Evolutionary conservation across 495 filamentous ascomycete genomes (phyloP), one percentile per base, ranked within the genome.

Genomic region (Penicillium angulare): DNA sequence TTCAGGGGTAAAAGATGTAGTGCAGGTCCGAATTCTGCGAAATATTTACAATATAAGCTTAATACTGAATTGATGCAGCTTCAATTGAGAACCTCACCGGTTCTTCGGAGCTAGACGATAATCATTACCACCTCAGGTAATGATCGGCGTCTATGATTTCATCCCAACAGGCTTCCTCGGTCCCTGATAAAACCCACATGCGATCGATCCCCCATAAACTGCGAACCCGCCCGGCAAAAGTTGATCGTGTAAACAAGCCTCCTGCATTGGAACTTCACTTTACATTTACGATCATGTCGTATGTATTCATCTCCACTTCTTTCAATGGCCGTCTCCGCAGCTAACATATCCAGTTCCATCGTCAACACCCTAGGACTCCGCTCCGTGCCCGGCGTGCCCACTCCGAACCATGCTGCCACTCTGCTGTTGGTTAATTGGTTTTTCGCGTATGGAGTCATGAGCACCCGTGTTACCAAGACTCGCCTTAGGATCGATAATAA

Each of bases 401-500:
- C 55, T 15, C 51, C 63, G 18, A 78, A 74, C 54, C 57, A 71
- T 45, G 73, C 68, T 1, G 59, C 71, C 0, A 50, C 47, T 36
- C 72, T 76, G 27, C 57, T 81, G 1, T 45, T 73, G 38, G 69
- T 63, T 32, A 75, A 81, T 47, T 82, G 73, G 65, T 10, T 72
- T 35, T 66, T 71, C 32, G 75, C 79, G 1, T 78, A 80, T 55
- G 52, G 53, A 16, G 24, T 72, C 6, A 69, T 75, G 39, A 74
- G 72, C 38, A 66, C 70, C 6, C 74, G 78, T 3, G 62, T 47
- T 4, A 48, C 65, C 7, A 81, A 80, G 52, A 60, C 70, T 7
- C 52, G n/a, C 15, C 60, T 64, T 44, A 67, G 74, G 3, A 46
- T 81, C 34, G 78, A 83, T 51, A 70, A 81, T 64, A 79, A 80